These are phyloP conservation scores for Isoetes taiwanensis DNA, from an alignment of 75 land plant genomes.

Conservation along the genomic window DNA sequence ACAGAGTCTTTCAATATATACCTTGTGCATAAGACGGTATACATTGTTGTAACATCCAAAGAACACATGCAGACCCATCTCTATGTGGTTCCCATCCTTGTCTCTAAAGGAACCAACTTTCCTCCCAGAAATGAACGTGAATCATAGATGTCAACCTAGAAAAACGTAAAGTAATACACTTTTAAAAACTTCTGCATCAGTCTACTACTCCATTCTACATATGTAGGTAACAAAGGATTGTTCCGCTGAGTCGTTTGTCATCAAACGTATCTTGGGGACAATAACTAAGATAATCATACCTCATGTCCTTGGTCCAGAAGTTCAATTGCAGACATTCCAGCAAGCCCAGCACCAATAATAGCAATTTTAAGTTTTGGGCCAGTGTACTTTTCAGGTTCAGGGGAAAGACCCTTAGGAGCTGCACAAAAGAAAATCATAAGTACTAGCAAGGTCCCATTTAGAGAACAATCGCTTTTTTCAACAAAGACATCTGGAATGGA, in stretches of 20 bases:
- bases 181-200: neutral
- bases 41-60: constrained; percentile 97
- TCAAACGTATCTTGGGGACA: neutral
- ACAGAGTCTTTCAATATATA: constrained; percentile 9
- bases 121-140: constrained; percentile 86
- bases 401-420: constrained; percentile 96
- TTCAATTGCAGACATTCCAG: constrained; percentile 98
- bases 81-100: constrained; percentile 78
- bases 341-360: constrained; percentile 90
- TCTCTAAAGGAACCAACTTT: constrained; percentile 87
- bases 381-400: constrained; percentile 73
- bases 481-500: no score
- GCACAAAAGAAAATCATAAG: no score
- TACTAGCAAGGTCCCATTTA: no score
- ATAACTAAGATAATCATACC: constrained; percentile 20
- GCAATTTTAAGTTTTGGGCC: constrained; percentile 97
- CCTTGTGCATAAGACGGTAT: constrained; percentile 95
- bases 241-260: neutral
- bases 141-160: constrained; percentile 96
- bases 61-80: constrained; percentile 96
- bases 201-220: neutral
- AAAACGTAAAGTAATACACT: neutral
- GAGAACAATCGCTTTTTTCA: no score
- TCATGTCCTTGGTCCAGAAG: constrained; percentile 98
- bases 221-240: neutral